A percentile compares a stretch with the other conserved stretches of the same genome.
These are phyloP conservation scores for Colletotrichum cereale DNA, from an alignment of 2,329 filamentous ascomycete genomes.

Conservation along the genomic window DNA sequence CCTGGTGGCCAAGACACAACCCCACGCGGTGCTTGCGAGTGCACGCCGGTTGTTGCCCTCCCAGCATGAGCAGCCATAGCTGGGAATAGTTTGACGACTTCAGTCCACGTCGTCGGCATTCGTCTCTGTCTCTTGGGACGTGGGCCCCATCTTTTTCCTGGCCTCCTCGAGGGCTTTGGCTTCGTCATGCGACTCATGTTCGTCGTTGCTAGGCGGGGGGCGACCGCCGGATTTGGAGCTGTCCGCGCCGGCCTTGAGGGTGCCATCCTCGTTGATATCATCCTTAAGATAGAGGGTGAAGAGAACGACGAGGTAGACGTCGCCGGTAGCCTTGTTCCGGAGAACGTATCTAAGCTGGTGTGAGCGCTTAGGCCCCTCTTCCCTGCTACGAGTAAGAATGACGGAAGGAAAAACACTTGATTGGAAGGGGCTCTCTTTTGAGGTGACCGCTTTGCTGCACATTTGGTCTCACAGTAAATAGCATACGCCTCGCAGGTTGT, in stretches of 20 bases:
- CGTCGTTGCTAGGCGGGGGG: constrained; percentile 37
- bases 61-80: background rate
- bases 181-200: constrained; percentile 48
- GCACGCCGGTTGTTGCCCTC: no score
- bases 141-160: constrained; percentile 51
- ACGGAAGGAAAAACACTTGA: constrained; percentile 14
- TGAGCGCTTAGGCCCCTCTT: constrained; percentile 69
- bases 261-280: constrained; percentile 70
- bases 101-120: constrained; percentile 61
- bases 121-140: constrained; percentile 45
- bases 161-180: constrained; percentile 55
- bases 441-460: constrained; percentile 1
- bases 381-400: constrained; percentile 45
- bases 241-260: constrained; percentile 59
- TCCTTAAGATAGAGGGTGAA: constrained; percentile 83
- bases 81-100: background rate
- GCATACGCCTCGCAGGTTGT: constrained; percentile 5
- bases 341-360: constrained; percentile 92
- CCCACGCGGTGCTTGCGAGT: background rate
- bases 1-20: background rate
- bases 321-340: constrained; percentile 80
- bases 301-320: constrained; percentile 83
- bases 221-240: constrained; percentile 46
- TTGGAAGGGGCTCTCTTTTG: background rate
- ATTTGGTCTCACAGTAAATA: background rate